phyloP scores from a whole-genome alignment of 495 filamentous ascomycete species.

The Penicillium paxilli region DNA sequence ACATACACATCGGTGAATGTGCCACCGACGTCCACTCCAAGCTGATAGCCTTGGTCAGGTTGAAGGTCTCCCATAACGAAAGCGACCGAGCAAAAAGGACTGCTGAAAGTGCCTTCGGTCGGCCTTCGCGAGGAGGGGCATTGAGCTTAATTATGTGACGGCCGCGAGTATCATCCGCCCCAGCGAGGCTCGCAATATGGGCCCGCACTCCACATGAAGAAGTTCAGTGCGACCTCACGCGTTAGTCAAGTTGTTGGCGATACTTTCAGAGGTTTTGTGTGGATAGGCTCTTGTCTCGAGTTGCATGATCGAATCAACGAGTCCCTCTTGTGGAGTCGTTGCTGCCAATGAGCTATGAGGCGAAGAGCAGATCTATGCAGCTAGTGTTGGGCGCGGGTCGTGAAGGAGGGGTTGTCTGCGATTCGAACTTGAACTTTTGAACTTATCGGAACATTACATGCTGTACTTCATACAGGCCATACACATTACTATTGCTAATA shows the following conservation, averaged over 20 bases:
- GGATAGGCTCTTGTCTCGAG: not conserved
- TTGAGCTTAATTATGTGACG: not conserved
- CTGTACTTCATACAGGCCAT: no score
- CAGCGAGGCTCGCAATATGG: not conserved
- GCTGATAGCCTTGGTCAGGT: constrained; percentile 24
- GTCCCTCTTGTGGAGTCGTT: not conserved
- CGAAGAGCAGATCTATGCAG: not conserved
- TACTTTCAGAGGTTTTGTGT: not conserved
- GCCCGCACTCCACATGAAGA: not conserved
- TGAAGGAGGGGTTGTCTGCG: not conserved
- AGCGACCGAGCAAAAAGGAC: not conserved
- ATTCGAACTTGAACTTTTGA: no score
- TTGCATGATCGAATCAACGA: not conserved
- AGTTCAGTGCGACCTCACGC: not conserved
- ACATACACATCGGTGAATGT: constrained; percentile 53
- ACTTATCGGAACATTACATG: no score
- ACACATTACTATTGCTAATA: no score
- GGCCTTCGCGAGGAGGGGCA: not conserved
- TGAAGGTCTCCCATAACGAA: not conserved
- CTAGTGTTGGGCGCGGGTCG: not conserved
- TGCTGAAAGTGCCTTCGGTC: not conserved
- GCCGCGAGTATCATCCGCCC: not conserved
- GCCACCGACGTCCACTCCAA: constrained; percentile 46
- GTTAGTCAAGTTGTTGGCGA: not conserved
- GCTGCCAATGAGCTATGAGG: not conserved